Conservation (phyloP, 177 flowering plant genomes). For the Telopea speciosissima region DNA sequence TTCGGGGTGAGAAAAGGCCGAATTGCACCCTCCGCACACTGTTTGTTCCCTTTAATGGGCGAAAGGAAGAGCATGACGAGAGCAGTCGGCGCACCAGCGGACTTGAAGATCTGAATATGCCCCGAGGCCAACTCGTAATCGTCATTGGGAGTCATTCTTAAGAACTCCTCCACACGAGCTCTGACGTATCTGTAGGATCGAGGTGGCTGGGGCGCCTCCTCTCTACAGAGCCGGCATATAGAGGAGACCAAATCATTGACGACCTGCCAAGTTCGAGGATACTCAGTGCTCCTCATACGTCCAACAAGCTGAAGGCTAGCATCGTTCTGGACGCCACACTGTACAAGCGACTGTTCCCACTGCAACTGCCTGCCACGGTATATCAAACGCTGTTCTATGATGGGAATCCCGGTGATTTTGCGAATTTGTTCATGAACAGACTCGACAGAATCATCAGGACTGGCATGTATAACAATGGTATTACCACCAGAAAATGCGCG, state of each 20-base stretch:
- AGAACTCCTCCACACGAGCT: conserved; percentile 28
- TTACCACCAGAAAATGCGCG: conserved; percentile 40
- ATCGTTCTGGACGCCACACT: conserved; percentile 54
- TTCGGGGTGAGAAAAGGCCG: conserved; percentile 31
- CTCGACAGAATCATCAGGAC: conserved; percentile 42
- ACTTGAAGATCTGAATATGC: conserved; percentile 49
- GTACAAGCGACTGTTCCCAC: conserved; percentile 47
- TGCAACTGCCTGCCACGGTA: conserved; percentile 70
- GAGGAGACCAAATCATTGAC: conserved; percentile 36
- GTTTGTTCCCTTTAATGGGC: conserved; percentile 24
- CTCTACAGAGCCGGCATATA: conserved; percentile 31
- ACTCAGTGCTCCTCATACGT: conserved; percentile 66
- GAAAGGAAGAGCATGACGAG: conserved; percentile 51
- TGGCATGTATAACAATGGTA: conserved; percentile 55
- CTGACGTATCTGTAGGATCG: conserved; percentile 10
- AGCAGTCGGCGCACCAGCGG: conserved; percentile 42
- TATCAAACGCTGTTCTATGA: conserved; percentile 63
- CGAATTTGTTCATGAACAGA: conserved; percentile 54
- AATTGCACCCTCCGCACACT: conserved; percentile 42
- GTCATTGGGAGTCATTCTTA: conserved; percentile 27
- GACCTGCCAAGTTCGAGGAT: conserved; percentile 61
- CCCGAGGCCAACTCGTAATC: conserved; percentile 24
- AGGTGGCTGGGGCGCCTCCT: conserved; percentile 6
- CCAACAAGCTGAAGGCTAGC: conserved; percentile 69
- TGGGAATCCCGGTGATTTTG: conserved; percentile 51